Evolutionary conservation across 352 stramenopile species (phyloP), one percentile per base, ranked within the genome.

Genomic region (Globisporangium yorkense): DNA sequence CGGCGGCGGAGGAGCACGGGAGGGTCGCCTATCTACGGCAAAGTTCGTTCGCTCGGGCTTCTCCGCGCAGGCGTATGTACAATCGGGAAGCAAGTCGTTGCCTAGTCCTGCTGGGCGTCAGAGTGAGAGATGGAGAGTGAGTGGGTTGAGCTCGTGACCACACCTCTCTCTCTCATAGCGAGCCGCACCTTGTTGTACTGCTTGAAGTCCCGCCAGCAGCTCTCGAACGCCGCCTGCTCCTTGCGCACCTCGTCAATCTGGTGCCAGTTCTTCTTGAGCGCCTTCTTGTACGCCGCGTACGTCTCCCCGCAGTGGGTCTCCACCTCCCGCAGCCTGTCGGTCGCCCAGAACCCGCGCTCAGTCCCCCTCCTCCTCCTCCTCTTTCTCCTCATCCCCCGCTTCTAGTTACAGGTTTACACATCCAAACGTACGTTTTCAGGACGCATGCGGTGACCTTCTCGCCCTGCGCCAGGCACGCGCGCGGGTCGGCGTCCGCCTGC

Each of bases 181-280:
- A 12, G 21, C 15, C 46, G 47, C 18, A 63, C 57, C 57, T 65
- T 65, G 51, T 59, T 65, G 66, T 77, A 82, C 43, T 75, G 72
- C 77, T 95, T 93, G 74, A 74, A 79, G 58, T 92, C 75, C 71
- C 82, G 68, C 79, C 86, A 94, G 78, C 87, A 96, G 52, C 77
- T 68, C 68, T 93, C 83, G 56, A 96, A 72, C 56, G 84, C 84
- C n/a, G 71, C 66, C 72, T 96, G 77, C 63, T 94, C 81, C 74
- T 93, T 92, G 62, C 85, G 76, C 64, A 81, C 84, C 59, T 90
- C 74, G 43, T 96, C 80, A 45, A 91, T 79, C 68, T 87, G 79
- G 67, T 92, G 83, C 83, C 83, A 93, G 75, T 92, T 96, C 74
- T 89, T 86, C 76, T 93, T 89, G 12, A 96, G 68, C 59, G 84